These are phyloP conservation scores for Acer yangbiense DNA, from an alignment of 345 rosid species.

Conservation along the genomic window DNA sequence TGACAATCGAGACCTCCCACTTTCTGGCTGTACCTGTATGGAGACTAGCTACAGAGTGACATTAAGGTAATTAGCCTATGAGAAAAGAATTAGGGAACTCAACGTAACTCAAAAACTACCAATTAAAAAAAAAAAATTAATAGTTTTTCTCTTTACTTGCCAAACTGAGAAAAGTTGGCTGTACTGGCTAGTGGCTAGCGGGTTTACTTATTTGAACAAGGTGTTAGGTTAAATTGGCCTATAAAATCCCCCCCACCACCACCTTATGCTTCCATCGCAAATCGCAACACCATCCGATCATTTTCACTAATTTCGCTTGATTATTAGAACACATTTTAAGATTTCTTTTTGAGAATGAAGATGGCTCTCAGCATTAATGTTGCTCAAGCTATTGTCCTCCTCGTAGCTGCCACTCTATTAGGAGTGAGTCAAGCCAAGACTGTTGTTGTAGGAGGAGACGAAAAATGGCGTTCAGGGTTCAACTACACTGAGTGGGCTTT, in stretches of 20 bases:
- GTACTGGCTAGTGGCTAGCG: too few relatives aligned
- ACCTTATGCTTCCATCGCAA: not conserved
- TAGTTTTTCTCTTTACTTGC: not conserved
- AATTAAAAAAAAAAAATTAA: not conserved
- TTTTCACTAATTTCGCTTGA: not conserved
- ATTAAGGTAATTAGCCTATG: not conserved
- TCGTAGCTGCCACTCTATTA: conserved; percentile 13
- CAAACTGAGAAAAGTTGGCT: not conserved
- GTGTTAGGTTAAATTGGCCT: not conserved
- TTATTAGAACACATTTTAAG: not conserved
- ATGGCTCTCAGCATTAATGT: not conserved
- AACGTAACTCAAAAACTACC: too few relatives aligned
- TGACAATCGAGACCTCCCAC: too few relatives aligned
- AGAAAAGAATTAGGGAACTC: too few relatives aligned
- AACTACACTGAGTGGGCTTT: conserved; percentile 36
- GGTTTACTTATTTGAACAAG: not conserved
- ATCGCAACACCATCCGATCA: not conserved
- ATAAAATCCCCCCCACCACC: not conserved
- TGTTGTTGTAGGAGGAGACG: conserved; percentile 27
- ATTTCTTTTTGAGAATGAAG: not conserved
- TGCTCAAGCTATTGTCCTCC: conserved; percentile 11
- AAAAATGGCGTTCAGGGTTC: conserved; percentile 26
- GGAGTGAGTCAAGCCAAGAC: conserved; percentile 24
- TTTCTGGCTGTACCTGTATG: too few relatives aligned
- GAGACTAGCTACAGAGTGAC: too few relatives aligned